Percentiles rank a stretch among this genome's conserved stretches.
phyloP scores from a whole-genome alignment of 129 eudicot genomes.

The Ambrosia artemisiifolia region DNA sequence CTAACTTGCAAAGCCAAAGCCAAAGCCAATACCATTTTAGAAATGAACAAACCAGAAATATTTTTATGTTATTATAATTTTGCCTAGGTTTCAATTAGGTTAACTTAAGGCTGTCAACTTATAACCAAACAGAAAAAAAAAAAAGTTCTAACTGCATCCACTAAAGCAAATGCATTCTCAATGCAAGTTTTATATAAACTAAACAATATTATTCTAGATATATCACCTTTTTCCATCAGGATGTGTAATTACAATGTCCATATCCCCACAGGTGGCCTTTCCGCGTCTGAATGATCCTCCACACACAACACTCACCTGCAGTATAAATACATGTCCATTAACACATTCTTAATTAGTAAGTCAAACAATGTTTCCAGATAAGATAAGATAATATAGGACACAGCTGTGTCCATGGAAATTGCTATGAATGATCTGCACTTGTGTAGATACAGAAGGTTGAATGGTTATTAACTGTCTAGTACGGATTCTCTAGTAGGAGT shows the following conservation, averaged over 20 bases:
- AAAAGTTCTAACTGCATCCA: not conserved
- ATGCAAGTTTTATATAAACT: not conserved
- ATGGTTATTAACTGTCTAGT: not conserved
- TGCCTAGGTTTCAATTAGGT: not conserved
- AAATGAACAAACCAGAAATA: not conserved
- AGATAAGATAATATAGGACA: not conserved
- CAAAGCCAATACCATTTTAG: not conserved
- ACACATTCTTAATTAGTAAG: not conserved
- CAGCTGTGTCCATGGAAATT: not conserved
- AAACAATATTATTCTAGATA: constrained; percentile 7
- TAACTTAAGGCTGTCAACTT: not conserved
- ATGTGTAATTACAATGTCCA: constrained; percentile 90
- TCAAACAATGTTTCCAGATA: not conserved
- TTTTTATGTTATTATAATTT: not conserved
- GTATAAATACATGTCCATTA: not conserved
- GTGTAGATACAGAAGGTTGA: not conserved
- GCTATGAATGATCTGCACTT: not conserved
- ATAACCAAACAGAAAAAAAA: not conserved
- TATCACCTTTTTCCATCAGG: constrained; percentile 86
- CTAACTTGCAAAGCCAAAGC: not conserved
- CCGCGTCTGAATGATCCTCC: constrained; percentile 99
- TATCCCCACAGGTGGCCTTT: constrained; percentile 88
- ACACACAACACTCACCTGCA: constrained; percentile 65
- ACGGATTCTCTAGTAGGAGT: no score
- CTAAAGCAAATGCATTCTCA: not conserved